Conservation (phyloP, 805 yeast species). For the Schwanniomyces sp. region DNA sequence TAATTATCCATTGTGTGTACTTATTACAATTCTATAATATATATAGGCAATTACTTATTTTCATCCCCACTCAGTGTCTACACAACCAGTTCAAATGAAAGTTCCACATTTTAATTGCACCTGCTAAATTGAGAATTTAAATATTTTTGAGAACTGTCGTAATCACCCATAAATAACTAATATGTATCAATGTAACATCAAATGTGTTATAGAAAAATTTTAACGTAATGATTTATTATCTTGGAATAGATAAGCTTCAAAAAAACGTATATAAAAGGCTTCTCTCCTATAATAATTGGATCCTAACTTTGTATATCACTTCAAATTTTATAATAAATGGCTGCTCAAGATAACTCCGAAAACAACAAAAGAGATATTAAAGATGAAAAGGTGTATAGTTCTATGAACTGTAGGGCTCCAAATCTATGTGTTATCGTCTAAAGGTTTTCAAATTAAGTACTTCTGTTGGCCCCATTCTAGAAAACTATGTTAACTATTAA, state of each 20-base stretch:
- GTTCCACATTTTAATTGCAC: not conserved
- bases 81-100: not conserved
- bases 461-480: too few species aligned
- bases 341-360: constrained; percentile 8
- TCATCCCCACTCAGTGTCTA: not conserved
- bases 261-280: too few species aligned
- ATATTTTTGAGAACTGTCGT: not conserved
- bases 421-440: constrained; percentile 7
- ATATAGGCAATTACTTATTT: not conserved
- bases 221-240: not conserved
- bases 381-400: constrained; percentile 3
- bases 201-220: not conserved
- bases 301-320: not conserved
- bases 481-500: too few species aligned
- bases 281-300: not conserved
- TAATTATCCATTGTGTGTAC: not conserved
- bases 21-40: not conserved
- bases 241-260: not conserved
- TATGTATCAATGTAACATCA: not conserved
- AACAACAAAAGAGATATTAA: constrained; percentile 4
- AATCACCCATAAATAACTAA: not conserved
- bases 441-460: too few species aligned
- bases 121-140: not conserved
- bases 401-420: constrained; percentile 1
- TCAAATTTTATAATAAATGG: constrained; percentile 2